A percentile compares a stretch with the other conserved stretches of the same genome.
These are phyloP conservation scores for Cladophialophora yegresii DNA, from an alignment of 2,329 filamentous ascomycete species.

Conservation along the genomic window DNA sequence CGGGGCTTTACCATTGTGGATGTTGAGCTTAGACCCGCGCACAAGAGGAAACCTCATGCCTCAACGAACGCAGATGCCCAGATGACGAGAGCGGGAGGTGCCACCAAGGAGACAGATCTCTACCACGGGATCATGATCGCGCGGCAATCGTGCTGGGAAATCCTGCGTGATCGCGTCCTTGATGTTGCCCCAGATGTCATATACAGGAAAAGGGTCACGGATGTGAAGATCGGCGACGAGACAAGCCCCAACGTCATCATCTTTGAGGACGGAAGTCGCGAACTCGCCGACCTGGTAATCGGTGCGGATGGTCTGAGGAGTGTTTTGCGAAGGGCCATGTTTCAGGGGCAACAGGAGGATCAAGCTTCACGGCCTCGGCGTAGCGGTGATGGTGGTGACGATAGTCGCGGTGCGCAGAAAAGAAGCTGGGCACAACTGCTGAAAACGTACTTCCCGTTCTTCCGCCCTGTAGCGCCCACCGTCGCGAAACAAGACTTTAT, in stretches of 20 bases:
- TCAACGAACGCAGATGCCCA: neutral
- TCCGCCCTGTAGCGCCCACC: neutral
- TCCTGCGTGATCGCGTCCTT: conserved; percentile 43
- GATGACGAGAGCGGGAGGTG: neutral
- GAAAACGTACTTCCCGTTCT: neutral
- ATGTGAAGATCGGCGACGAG: conserved; percentile 36
- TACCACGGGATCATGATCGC: conserved; percentile 44
- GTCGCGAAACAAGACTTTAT: conserved; percentile 21
- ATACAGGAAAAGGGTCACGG: conserved; percentile 40
- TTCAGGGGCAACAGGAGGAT: conserved; percentile 33
- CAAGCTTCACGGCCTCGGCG: neutral
- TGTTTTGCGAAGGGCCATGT: conserved; percentile 43
- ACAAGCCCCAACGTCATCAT: conserved; percentile 15
- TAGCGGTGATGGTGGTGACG: neutral
- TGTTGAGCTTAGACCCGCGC: conserved; percentile 32
- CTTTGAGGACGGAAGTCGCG: conserved; percentile 42
- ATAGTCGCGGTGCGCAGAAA: neutral
- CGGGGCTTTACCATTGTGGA: conserved; percentile 42
- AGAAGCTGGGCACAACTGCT: neutral
- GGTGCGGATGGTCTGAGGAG: conserved; percentile 49
- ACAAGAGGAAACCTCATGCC: neutral
- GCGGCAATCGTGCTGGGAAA: conserved; percentile 45
- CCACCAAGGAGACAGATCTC: conserved; percentile 1
- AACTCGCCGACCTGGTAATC: conserved; percentile 47
- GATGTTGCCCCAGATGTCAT: conserved; percentile 38